These are phyloP conservation scores for Globisporangium camurandrum DNA, from an alignment of 352 stramenopile species.

Conservation along the genomic window DNA sequence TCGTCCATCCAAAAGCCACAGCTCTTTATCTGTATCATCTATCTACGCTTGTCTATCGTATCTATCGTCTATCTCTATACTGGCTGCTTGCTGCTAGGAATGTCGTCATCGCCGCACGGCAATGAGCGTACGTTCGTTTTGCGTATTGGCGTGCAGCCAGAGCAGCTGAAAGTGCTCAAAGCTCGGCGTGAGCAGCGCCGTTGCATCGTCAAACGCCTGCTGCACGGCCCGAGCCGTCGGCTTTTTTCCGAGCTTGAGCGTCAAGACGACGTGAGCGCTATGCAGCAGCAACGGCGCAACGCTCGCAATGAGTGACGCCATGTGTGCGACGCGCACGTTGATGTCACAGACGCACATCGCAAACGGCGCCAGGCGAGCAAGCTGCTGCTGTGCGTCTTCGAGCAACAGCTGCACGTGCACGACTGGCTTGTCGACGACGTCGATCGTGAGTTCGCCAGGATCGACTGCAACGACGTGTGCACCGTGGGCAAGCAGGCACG, in stretches of 20 bases:
- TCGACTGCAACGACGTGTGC: slow-evolving; percentile 44
- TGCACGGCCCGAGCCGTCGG: slow-evolving; percentile 17
- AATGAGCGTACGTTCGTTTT: slow-evolving; percentile 39
- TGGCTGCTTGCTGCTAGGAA: neutral
- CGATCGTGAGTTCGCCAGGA: slow-evolving; percentile 38
- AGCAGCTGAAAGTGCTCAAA: slow-evolving; percentile 16
- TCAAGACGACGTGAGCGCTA: slow-evolving; percentile 19
- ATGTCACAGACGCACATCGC: slow-evolving; percentile 41
- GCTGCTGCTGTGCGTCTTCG: slow-evolving; percentile 22
- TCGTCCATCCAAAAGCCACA: too few species aligned
- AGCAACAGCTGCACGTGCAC: slow-evolving; percentile 36
- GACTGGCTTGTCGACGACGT: slow-evolving; percentile 14
- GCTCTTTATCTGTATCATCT: too few species aligned
- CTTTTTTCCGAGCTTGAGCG: slow-evolving; percentile 32
- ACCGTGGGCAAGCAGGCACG: slow-evolving; percentile 32
- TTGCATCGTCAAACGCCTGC: slow-evolving; percentile 11
- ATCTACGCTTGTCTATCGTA: too few species aligned
- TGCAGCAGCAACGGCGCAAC: slow-evolving; percentile 17
- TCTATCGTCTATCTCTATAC: neutral
- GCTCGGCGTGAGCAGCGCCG: slow-evolving; percentile 2
- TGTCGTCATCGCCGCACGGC: slow-evolving; percentile 6
- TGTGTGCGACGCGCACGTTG: slow-evolving; percentile 25
- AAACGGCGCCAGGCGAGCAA: slow-evolving; percentile 24
- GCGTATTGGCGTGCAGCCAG: slow-evolving; percentile 38
- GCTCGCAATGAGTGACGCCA: slow-evolving; percentile 20